Evolutionary conservation across 2,329 filamentous ascomycete species (phyloP), one percentile per base, ranked within the genome.

Genomic region (Stachybotrys elegans): DNA sequence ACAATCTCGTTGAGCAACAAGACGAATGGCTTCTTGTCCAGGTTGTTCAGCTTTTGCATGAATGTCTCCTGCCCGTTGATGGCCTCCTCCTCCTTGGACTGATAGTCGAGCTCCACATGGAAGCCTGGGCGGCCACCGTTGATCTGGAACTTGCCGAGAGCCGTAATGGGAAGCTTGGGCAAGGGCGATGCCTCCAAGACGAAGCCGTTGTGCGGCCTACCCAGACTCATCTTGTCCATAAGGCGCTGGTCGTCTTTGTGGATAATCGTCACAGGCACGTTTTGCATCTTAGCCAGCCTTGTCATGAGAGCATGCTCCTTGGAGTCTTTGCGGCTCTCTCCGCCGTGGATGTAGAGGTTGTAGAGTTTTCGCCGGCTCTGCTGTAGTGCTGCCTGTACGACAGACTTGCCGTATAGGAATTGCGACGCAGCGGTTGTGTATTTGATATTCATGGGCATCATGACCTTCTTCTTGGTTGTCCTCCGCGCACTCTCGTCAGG

Each of bases 361-460:
- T 96, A 95, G 3, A 95, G 67, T 56, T 87, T 82, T 45, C 93
- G 82, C 25, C 81, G 75, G 11, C 72, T 72, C 38, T 67, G 61
- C 51, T 76, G 81, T 17, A 98, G 70, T 0, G 90, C 91, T 17
- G 91, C 86, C 49, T 86, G 76, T 19, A 97, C 88, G 2, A 88
- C 82, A 3, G 86, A 87, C 36, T 78, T 79, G 6, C 93, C 93
- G 59, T 95, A 97, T 3, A 98, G 72, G 55, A 96, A 97, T 49
- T 95, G 86, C 0, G 91, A 95, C 5, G 88, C 88, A 0, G 92
- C 86, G 1, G 89, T 94, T 0, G 88, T 89, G 59, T 92, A 81
- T 39, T 66, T 63, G 47, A 69, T 50, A 1, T 57, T 65, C 56
- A 67, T 60, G 9, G 61, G 53, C 59, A 65, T 65, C 59, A 65